A percentile compares a stretch with the other conserved stretches of the same genome.
Evolutionary conservation across 2,329 filamentous ascomycete species (phyloP).

Genomic region (Calycina marina): DNA sequence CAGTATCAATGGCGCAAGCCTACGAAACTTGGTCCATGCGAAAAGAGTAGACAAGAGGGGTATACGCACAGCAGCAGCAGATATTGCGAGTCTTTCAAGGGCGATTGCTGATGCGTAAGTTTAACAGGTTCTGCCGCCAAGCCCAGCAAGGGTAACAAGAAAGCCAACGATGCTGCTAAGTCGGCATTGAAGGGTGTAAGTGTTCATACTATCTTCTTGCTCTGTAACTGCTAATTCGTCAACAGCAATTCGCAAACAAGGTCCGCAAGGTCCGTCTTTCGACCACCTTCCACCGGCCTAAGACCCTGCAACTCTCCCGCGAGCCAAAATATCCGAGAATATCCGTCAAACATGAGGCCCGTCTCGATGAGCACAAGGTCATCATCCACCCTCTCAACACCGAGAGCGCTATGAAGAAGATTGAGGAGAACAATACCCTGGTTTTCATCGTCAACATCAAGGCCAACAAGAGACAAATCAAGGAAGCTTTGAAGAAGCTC

Average conservation of each 20-base stretch:
- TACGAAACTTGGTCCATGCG: too few relatives aligned
- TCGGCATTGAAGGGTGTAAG: conserved; percentile 91
- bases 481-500: conserved; percentile 94
- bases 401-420: conserved; percentile 99
- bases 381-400: conserved; percentile 98
- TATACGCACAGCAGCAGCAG: conserved; percentile 47
- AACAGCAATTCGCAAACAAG: conserved; percentile 64
- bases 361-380: conserved; percentile 95
- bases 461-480: conserved; percentile 99
- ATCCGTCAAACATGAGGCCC: conserved; percentile 76
- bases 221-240: conserved; percentile 15
- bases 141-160: conserved; percentile 52
- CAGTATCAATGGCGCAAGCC: too few relatives aligned
- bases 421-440: conserved; percentile 99
- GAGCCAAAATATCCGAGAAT: conserved; percentile 94
- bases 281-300: conserved; percentile 94
- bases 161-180: conserved; percentile 91
- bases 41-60: conserved; percentile 6
- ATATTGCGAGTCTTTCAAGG: conserved; percentile 60
- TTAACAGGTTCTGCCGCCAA: conserved; percentile 38
- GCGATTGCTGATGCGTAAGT: conserved; percentile 57
- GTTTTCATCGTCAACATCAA: conserved; percentile 95
- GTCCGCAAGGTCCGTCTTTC: conserved; percentile 81
- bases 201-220: too few relatives aligned
- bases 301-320: conserved; percentile 86